Evolutionary conservation across 106 monocot species (phyloP), one percentile per base, ranked within the genome.

Genomic region (Phalaenopsis aphrodite): DNA sequence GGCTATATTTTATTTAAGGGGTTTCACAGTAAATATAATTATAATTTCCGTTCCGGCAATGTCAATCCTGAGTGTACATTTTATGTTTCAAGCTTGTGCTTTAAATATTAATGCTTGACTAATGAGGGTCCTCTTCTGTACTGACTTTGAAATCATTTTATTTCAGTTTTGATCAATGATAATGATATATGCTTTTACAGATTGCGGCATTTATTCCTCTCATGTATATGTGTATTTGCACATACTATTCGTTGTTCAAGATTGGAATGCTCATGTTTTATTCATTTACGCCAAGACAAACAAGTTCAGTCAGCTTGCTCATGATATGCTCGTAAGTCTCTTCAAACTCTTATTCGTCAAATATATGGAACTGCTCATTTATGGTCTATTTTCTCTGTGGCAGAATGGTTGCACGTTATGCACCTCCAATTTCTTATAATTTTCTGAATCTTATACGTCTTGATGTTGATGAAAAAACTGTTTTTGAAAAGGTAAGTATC

Each of bases 331-430:
- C 97, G 97, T 98, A 98, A 92, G 92, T 92, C 71, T 39, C 67
- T 67, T 67, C 38, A 71, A 2, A 3, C 17, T 71, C 15, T 56
- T 16, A 41, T 71, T 76, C 47, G n/a, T 49, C 14, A 56, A 38
- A 10, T 61, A 66, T 10, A 67, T 45, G 79, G 24, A 30, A 55
- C 64, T 8, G 64, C 23, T 65, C 5, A 65, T 65, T 65, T 65
- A 65, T 65, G n/a, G 7, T 21, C n/a, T 65, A 65, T 65, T 23
- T 71, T 71, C 30, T 71, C 8, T 41, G 75, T 82, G 67, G 75
- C 87, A 98, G 97, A 84, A 98, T 98, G 97, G 97, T 98, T 86
- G 97, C 97, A 71, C 82, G 97, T 78, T 98, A 98, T 87, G 97
- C 97, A 74, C 92, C 97, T 79, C 97, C 97, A 15, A 94, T 98